These are phyloP conservation scores for Coprinopsis strossmayeri DNA, from an alignment of 768 basidiomycete genomes.

Conservation along the genomic window DNA sequence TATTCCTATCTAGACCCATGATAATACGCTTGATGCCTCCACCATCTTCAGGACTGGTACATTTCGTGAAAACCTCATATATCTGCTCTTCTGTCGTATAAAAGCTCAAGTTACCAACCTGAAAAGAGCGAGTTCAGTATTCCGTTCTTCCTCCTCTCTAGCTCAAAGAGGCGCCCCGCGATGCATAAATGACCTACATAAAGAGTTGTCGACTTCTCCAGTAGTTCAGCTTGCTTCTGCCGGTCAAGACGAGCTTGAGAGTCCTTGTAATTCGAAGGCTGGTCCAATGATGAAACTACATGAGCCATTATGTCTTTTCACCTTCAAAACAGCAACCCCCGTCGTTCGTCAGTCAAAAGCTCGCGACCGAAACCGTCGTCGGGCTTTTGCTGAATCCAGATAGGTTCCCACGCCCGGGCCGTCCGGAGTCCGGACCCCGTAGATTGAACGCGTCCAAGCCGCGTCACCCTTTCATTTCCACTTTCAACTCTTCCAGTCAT, in stretches of 20 bases:
- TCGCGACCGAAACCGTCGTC: not conserved
- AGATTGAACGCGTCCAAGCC: conserved; percentile 17
- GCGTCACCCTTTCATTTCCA: conserved; percentile 35
- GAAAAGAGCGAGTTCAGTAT: conserved; percentile 4
- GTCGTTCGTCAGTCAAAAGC: conserved; percentile 1
- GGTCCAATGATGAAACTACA: conserved; percentile 79
- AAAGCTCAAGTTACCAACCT: conserved; percentile 92
- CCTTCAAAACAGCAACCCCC: conserved; percentile 8
- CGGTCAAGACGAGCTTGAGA: conserved; percentile 80
- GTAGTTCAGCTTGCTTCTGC: conserved; percentile 70
- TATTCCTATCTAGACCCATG: conserved; percentile 90
- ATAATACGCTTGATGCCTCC: conserved; percentile 92
- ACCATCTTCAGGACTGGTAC: conserved; percentile 78
- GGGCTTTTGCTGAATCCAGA: not conserved
- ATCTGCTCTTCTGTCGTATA: conserved; percentile 96
- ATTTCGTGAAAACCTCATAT: conserved; percentile 89
- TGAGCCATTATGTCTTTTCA: conserved; percentile 58
- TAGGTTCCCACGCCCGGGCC: conserved; percentile 8
- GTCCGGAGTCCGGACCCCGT: conserved; percentile 6
- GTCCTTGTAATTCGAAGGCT: conserved; percentile 96
- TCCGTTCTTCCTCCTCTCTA: not conserved
- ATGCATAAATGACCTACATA: conserved; percentile 55
- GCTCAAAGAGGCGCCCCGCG: conserved; percentile 14
- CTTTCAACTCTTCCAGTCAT: conserved; percentile 37
- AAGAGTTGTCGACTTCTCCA: conserved; percentile 79